A percentile compares a stretch with the other conserved stretches of the same genome.
phyloP scores from a whole-genome alignment of 2,329 filamentous ascomycete genomes.

The Colletotrichum cuscutae region DNA sequence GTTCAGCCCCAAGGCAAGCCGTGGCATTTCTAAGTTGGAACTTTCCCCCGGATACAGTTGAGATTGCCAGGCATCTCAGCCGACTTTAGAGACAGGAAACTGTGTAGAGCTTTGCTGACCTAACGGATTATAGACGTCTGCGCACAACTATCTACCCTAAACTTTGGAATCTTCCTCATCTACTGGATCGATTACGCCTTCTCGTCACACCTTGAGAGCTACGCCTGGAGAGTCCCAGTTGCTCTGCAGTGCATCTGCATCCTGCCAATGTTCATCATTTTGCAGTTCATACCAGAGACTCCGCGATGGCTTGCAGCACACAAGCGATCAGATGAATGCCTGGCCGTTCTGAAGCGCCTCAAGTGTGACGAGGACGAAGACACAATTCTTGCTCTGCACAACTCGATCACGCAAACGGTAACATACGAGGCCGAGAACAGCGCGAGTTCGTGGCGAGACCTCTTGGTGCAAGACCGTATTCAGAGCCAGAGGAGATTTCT shows the following conservation, averaged over 20 bases:
- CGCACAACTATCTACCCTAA: conserved; percentile 58
- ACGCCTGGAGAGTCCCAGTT: conserved; percentile 53
- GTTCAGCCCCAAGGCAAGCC: conserved; percentile 50
- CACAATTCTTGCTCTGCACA: conserved; percentile 41
- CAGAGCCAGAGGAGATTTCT: conserved; percentile 44
- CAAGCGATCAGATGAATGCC: conserved; percentile 48
- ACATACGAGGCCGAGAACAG: conserved; percentile 46
- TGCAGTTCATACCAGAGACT: conserved; percentile 53
- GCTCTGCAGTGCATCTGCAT: conserved; percentile 53
- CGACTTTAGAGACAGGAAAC: background rate
- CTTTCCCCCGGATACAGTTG: too few species aligned
- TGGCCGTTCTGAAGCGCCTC: conserved; percentile 51
- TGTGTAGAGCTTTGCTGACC: background rate
- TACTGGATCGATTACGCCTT: conserved; percentile 60
- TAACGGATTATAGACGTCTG: conserved; percentile 47
- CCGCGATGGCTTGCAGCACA: conserved; percentile 55
- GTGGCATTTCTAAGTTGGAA: conserved; percentile 44
- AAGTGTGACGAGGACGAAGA: conserved; percentile 37
- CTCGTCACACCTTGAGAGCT: conserved; percentile 42
- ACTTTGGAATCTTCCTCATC: conserved; percentile 55
- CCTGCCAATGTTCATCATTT: conserved; percentile 49
- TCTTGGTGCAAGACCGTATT: conserved; percentile 46
- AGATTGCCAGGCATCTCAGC: background rate
- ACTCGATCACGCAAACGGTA: conserved; percentile 45
- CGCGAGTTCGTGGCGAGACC: conserved; percentile 41